phyloP scores from a whole-genome alignment of 345 rosid genomes.

The Toxicodendron radicans region DNA sequence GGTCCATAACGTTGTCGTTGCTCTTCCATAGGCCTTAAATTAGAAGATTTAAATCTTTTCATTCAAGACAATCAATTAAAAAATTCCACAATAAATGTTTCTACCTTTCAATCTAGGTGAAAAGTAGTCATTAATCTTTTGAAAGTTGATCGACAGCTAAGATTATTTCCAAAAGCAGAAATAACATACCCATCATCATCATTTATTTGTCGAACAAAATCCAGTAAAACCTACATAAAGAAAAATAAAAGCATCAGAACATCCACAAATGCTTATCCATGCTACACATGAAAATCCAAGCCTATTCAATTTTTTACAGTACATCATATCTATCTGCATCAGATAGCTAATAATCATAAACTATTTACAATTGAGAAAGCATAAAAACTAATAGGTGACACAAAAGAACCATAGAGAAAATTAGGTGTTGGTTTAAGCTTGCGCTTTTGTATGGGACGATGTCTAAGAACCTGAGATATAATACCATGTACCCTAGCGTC shows the following conservation, averaged over 20 bases:
- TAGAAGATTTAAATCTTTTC: conserved; percentile 20
- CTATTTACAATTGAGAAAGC: conserved; percentile 1
- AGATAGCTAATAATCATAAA: not conserved
- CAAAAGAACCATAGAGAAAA: not conserved
- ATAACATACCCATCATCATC: conserved; percentile 90
- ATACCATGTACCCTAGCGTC: not conserved
- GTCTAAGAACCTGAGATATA: not conserved
- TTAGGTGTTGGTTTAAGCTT: conserved; percentile 1
- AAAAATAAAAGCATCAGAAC: conserved; percentile 10
- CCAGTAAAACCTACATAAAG: conserved; percentile 77
- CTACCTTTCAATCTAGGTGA: conserved; percentile 10
- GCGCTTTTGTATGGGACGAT: not conserved
- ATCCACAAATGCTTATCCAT: conserved; percentile 5
- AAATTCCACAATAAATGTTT: conserved; percentile 4
- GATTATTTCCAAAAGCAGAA: conserved; percentile 13
- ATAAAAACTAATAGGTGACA: not conserved
- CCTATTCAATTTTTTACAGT: not conserved
- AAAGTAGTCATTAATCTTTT: not conserved
- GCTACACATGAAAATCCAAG: conserved; percentile 18
- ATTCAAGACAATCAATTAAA: conserved; percentile 6
- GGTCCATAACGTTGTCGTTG: conserved; percentile 97
- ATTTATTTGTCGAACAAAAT: conserved; percentile 87
- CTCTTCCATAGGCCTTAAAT: conserved; percentile 96
- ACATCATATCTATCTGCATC: not conserved
- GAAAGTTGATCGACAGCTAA: not conserved